Evolutionary conservation across 2,329 filamentous ascomycete genomes (phyloP).

Genomic region (Dothistroma pini): DNA sequence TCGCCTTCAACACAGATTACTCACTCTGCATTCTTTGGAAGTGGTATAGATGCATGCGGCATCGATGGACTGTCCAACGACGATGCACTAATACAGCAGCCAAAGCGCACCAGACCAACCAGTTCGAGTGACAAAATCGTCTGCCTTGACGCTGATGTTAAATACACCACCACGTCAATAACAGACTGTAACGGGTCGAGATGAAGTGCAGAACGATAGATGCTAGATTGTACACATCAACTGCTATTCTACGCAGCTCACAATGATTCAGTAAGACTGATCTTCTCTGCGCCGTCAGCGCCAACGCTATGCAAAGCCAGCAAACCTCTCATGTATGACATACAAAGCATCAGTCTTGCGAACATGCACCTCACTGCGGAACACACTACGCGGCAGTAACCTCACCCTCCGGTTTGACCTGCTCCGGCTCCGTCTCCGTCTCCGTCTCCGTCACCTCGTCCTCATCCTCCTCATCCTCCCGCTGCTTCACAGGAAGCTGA

Average conservation of each 20-base stretch:
- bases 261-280: background rate
- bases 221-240: background rate
- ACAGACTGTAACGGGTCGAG: no score
- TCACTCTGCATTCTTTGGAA: no score
- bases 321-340: background rate
- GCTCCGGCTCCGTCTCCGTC: background rate
- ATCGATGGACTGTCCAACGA: no score
- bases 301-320: conserved; percentile 5
- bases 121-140: no score
- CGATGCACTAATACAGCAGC: no score
- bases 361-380: background rate
- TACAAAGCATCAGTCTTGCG: background rate
- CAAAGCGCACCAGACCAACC: no score
- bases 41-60: no score
- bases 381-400: background rate
- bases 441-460: no score
- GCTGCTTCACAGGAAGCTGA: background rate
- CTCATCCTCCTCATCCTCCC: conserved; percentile 2
- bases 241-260: background rate
- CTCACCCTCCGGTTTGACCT: background rate
- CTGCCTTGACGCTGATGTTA: no score
- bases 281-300: background rate
- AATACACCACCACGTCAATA: no score
- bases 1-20: no score
- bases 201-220: no score